Percentiles rank a stretch among this genome's conserved stretches.
These are phyloP conservation scores for Flaveria trinervia DNA, from an alignment of 129 eudicot species.

Conservation along the genomic window DNA sequence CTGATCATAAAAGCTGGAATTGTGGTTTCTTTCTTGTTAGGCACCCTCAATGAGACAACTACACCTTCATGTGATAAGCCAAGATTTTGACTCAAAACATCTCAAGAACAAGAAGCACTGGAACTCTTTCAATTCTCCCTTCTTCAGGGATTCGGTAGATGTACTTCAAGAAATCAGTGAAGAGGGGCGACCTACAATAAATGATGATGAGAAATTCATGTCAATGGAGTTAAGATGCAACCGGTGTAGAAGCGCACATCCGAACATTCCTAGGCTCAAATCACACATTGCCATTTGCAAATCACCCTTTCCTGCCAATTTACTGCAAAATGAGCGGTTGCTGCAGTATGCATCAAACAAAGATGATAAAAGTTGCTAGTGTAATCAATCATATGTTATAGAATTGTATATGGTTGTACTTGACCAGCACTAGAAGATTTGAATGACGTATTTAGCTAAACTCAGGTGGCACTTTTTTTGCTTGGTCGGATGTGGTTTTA, in stretches of 20 bases:
- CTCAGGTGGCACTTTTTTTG: constrained; percentile 11
- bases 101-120: constrained; percentile 94
- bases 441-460: constrained; percentile 9
- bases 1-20: not conserved
- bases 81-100: constrained; percentile 80
- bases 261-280: constrained; percentile 85
- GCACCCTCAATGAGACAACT: constrained; percentile 95
- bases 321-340: constrained; percentile 63
- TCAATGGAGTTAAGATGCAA: constrained; percentile 88
- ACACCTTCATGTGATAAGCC: constrained; percentile 97
- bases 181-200: constrained; percentile 49
- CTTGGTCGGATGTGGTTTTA: not conserved
- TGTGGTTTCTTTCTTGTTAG: constrained; percentile 41
- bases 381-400: not conserved
- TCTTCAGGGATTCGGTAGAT: constrained; percentile 80
- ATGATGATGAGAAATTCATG: constrained; percentile 53
- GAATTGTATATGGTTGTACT: not conserved
- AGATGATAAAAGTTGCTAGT: constrained; percentile 13
- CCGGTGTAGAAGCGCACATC: constrained; percentile 89
- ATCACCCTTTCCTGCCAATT: constrained; percentile 58
- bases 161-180: constrained; percentile 68
- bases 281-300: constrained; percentile 69
- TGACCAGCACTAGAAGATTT: not conserved
- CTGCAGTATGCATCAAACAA: constrained; percentile 29
- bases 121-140: constrained; percentile 82